Base-by-base conservation (phyloP, 495 filamentous ascomycete species). In the Letharia columbiana region DNA sequence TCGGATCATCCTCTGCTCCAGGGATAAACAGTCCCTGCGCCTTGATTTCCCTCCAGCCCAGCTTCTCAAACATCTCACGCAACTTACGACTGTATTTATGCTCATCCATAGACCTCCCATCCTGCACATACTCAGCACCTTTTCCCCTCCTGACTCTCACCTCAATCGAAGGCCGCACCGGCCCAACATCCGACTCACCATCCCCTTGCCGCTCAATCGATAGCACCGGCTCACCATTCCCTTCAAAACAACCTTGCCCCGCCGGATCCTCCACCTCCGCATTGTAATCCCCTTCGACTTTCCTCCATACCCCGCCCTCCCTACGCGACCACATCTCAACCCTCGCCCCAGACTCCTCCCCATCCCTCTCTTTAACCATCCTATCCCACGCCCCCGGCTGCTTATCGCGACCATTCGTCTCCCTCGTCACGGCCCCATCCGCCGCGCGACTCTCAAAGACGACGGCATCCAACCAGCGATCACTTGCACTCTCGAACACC, bases 11-110 rank as follows among this genome's bases (percentile, higher is more conserved):
- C 31, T 56, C 52, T 13, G 52, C 52, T 56, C 52, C 31, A 5
- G 52, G 12, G 15, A 56, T 56, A 10, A 56, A 56, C 52, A 56
- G 4, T 33, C 5, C 28, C 2, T 13, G 28, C 28, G 31, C 52
- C 52, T 56, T 56, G 28, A 35, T 56, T 35, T 56, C 52, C 31
- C 35, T 56, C 52, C 52, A 56, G 11, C 52, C 52, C 5, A 56
- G 28, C 52, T 17, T 56, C 28, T 33, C 52, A 33, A 56, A 18
- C 23, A 33, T 56, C 52, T 56, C 52, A 20, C 15, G 31, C 28
- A 56, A 18, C 18, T 56, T 35, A 17, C 12, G 52, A 35, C 23
- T 35, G 2, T 5, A 35, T 17, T 33, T 8, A 17, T 4, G 1
- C 11, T 56, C 52, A 35, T 35, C 13, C 7, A 15, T 5, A 15